Conservation (phyloP, 352 stramenopile species). For the Phytophthora litchii region DNA sequence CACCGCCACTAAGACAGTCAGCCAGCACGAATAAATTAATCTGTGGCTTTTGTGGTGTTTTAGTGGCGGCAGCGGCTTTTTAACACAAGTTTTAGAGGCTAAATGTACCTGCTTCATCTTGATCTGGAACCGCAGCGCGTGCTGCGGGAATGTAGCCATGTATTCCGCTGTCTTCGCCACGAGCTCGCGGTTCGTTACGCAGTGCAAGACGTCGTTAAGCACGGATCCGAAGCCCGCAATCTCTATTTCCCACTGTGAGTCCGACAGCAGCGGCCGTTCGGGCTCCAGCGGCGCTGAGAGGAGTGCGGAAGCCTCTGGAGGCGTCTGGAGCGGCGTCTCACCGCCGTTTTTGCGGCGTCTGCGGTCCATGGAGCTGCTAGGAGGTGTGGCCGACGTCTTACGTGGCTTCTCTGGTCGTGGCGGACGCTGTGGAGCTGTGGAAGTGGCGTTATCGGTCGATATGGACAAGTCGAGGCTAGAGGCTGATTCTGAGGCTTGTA, state of each 20-base stretch:
- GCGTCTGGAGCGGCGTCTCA: conserved; percentile 14
- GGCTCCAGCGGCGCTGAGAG: conserved; percentile 1
- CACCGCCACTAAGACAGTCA: conserved; percentile 19
- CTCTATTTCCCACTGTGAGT: conserved; percentile 74
- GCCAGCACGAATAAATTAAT: not conserved
- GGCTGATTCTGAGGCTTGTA: conserved; percentile 11
- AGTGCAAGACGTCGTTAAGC: conserved; percentile 76
- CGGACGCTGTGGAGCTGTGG: conserved; percentile 10
- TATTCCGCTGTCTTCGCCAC: conserved; percentile 77
- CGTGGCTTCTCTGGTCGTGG: conserved; percentile 15
- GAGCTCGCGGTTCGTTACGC: conserved; percentile 75
- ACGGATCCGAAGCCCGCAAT: conserved; percentile 74
- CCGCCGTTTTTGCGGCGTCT: conserved; percentile 31
- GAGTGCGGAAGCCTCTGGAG: conserved; percentile 4
- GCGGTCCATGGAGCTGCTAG: conserved; percentile 9
- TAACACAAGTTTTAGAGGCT: conserved; percentile 29
- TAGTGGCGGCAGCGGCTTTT: conserved; percentile 25
- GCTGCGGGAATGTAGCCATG: conserved; percentile 72
- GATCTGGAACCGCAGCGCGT: conserved; percentile 82
- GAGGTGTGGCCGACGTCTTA: conserved; percentile 11
- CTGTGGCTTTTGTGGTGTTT: conserved; percentile 8
- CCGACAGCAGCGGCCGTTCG: conserved; percentile 54
- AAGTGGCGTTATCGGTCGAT: conserved; percentile 6
- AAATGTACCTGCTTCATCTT: conserved; percentile 88
- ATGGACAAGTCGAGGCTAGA: conserved; percentile 7